Base-by-base conservation (phyloP, 306 rosid species). In the Luffa acutangula region DNA sequence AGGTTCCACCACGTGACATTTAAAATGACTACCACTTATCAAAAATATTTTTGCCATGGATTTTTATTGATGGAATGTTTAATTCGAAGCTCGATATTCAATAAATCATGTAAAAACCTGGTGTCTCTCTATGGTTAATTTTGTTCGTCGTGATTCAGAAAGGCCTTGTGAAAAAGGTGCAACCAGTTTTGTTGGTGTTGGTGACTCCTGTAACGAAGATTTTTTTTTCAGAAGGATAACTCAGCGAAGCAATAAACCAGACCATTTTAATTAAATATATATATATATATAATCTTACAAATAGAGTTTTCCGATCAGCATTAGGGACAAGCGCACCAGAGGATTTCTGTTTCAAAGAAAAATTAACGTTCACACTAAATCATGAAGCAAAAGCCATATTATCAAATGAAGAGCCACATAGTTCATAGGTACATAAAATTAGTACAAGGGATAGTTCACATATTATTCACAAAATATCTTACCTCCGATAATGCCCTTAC, bases 91-190 rank as follows among this genome's bases (percentile, higher is more conserved):
- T 18, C 46, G 9, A 46, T 33, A 77, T 58, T 62, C 46, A 21
- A 81, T 58, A 49, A 82, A 59, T 69, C 75, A 71, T 10, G 17
- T 8, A 66, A 64, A 52, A 76, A 95, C 99, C 97, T 91, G 99
- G 81, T 91, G 93, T 84, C 86, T 93, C 86, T 93, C 98, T 49
- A 87, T 89, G 3, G 90, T 85, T 69, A 90, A 80, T 85, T 90
- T 95, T 25, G 94, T 59, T 81, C 90, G 96, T 36, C 87, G 96
- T 79, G 97, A 89, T 85, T 95, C 99, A 11, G 99, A 87, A 64
- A 86, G 77, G 80, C 87, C 86, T 54, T 86, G 85, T 76, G 93
- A 81, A 80, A 72, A 88, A 4, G 97, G 83, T 76, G 85, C 67
- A 60, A 88, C 82, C 74, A 84, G 81, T 85, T 93, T 95, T 78